These are phyloP conservation scores for Pleurotus sapidus DNA, from an alignment of 768 basidiomycete species.

Conservation along the genomic window DNA sequence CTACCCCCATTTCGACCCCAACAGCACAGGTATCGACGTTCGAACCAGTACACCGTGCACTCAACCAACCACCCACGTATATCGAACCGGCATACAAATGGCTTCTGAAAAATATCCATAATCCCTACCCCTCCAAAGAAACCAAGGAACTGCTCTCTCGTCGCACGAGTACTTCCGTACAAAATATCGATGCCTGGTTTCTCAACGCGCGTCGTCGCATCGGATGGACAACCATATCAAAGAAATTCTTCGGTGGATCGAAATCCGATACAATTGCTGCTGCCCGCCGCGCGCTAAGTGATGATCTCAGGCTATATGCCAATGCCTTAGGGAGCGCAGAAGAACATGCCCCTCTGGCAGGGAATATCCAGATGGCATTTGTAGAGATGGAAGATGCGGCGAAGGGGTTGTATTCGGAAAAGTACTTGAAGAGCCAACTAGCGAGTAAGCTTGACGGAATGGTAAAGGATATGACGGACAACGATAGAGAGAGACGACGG, in stretches of 20 bases:
- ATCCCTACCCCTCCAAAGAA: conserved; percentile 31
- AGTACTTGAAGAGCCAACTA: conserved; percentile 22
- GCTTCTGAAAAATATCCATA: conserved; percentile 28
- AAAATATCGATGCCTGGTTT: conserved; percentile 46
- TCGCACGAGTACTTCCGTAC: conserved; percentile 17
- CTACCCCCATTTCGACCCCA: too few species aligned
- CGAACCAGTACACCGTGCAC: too few species aligned
- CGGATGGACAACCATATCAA: conserved; percentile 46
- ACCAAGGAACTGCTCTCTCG: conserved; percentile 24
- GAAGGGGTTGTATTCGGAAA: conserved; percentile 24
- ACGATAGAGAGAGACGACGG: conserved; percentile 15
- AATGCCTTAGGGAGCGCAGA: too few species aligned
- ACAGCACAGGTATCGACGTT: too few species aligned
- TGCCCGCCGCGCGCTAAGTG: conserved; percentile 30
- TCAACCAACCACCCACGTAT: too few species aligned
- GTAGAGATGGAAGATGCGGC: conserved; percentile 21
- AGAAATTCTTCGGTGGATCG: conserved; percentile 27
- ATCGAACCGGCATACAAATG: conserved; percentile 26
- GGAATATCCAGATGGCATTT: conserved; percentile 19
- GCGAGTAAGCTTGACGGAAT: conserved; percentile 23
- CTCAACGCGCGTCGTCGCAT: conserved; percentile 44
- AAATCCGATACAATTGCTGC: conserved; percentile 32
- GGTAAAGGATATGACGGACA: conserved; percentile 24
- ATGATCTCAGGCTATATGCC: conserved; percentile 11
- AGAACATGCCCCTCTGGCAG: too few species aligned